Evolutionary conservation across 202 grass and related monocot genomes (phyloP), one percentile per base, ranked within the genome.

Genomic region (Hordeum pubiflorum): DNA sequence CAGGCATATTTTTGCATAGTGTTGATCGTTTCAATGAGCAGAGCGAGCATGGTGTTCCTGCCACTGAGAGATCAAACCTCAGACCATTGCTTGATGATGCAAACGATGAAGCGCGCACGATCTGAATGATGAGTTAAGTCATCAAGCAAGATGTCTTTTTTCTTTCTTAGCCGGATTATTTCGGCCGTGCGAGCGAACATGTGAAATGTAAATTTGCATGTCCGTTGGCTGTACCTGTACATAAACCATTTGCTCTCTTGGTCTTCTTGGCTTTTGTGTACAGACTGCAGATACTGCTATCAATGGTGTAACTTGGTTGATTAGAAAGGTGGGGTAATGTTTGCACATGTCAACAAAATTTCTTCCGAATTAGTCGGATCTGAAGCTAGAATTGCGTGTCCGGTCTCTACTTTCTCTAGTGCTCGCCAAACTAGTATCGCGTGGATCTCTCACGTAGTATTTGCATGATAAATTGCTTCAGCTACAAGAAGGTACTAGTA

Each of bases 1-100:
- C 83, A 98, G 95, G 86, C 34, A 93, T 98, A 86, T 95, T 93
- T 89, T 58, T 95, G 61, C 84, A 69, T 33, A 99, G 92, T 4
- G 84, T 97, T 15, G 96, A 98, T 75, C 86, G 85, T 58, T 98
- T 88, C 65, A 83, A 88, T 11, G 92, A 95, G 69, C 63, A 85
- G 48, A 89, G 82, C 4, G 88, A 95, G 60, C 79, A 91, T 58
- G 74, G 8, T 26, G 8, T 87, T 39, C 82, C 80, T 71, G 79
- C 73, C 2, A 70, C 79, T 5, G 84, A 93, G 60, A 94, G 89
- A 76, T 89, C 94, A 57, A 97, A 91, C 69, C 78, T 84, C 75
- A 86, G 86, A 63, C 90, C 92, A 38, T 79, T 98, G 76, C 92
- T 98, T 61, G 89, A 88, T 61, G 89, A 88, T 81, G 87, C 34